A percentile compares a stretch with the other conserved stretches of the same genome.
These are phyloP conservation scores for Pichia sp. DNA, from an alignment of 1,139 yeast genomes.

Conservation along the genomic window DNA sequence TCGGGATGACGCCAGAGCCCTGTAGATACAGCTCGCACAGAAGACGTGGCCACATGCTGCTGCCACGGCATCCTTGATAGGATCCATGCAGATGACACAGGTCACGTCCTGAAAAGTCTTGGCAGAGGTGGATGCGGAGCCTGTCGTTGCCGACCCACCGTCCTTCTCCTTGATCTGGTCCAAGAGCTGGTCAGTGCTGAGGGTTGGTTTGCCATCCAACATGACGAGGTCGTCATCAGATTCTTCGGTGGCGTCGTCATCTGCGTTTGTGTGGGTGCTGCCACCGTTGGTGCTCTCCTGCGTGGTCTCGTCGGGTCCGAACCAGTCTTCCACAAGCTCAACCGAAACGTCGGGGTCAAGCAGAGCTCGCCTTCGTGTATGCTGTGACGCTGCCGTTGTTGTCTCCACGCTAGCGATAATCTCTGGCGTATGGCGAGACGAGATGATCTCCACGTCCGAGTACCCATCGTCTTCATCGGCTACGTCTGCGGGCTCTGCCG, in stretches of 20 bases:
- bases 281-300: background rate
- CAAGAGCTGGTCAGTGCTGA: constrained; percentile 8
- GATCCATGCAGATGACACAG: constrained; percentile 54
- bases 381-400: too few species aligned
- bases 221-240: constrained; percentile 21
- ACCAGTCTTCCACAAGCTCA: constrained; percentile 12
- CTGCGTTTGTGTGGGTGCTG: background rate
- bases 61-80: constrained; percentile 43
- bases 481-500: too few species aligned
- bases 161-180: constrained; percentile 6
- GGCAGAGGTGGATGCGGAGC: background rate
- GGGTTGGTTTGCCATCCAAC: constrained; percentile 21
- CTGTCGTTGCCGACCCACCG: background rate
- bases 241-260: background rate
- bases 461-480: constrained; percentile 5
- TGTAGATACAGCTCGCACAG: constrained; percentile 48
- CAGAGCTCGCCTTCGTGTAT: constrained; percentile 2
- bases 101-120: constrained; percentile 34
- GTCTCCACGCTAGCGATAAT: background rate
- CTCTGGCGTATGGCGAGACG: constrained; percentile 7
- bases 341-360: constrained; percentile 10
- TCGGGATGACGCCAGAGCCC: constrained; percentile 38
- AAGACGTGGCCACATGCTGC: constrained; percentile 55
- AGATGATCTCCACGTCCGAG: constrained; percentile 8
- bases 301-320: background rate